These are phyloP conservation scores for Novakomyces olei DNA, from an alignment of 805 yeast genomes.

Conservation along the genomic window DNA sequence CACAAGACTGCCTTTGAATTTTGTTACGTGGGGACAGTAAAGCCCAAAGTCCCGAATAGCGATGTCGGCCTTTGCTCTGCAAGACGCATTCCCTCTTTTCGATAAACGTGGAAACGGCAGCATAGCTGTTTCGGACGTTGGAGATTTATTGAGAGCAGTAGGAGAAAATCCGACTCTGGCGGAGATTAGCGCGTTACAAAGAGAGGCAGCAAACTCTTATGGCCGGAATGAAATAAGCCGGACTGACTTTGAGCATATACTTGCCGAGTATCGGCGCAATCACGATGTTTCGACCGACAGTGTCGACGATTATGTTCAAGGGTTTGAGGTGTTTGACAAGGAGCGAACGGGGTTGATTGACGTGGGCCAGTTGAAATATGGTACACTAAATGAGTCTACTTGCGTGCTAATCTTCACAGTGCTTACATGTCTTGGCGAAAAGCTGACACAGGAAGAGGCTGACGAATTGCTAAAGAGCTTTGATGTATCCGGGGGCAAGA, in stretches of 20 bases:
- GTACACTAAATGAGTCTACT: constrained; percentile 6
- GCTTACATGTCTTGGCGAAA: constrained; percentile 88
- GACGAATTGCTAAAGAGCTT: constrained; percentile 93
- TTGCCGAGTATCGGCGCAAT: constrained; percentile 71
- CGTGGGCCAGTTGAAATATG: constrained; percentile 88
- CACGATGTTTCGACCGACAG: constrained; percentile 75
- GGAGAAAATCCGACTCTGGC: constrained; percentile 96
- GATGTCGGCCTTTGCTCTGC: no score
- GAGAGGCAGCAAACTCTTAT: no score
- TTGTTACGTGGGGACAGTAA: no score
- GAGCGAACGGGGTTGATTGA: constrained; percentile 89
- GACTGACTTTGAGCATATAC: no score
- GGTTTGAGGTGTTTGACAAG: constrained; percentile 94
- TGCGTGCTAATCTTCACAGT: constrained; percentile 15
- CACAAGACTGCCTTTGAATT: no score
- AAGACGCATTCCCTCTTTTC: constrained; percentile 91
- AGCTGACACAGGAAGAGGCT: constrained; percentile 71
- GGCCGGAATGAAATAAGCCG: no score
- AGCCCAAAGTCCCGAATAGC: no score
- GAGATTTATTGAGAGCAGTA: constrained; percentile 85
- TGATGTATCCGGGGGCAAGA: constrained; percentile 77
- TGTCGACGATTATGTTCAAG: constrained; percentile 81
- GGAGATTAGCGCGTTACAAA: constrained; percentile 56
- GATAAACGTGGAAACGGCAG: constrained; percentile 91
- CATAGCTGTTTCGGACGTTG: constrained; percentile 63